Evolutionary conservation across 2,329 filamentous ascomycete genomes (phyloP).

Genomic region (Alternaria tenuissima): DNA sequence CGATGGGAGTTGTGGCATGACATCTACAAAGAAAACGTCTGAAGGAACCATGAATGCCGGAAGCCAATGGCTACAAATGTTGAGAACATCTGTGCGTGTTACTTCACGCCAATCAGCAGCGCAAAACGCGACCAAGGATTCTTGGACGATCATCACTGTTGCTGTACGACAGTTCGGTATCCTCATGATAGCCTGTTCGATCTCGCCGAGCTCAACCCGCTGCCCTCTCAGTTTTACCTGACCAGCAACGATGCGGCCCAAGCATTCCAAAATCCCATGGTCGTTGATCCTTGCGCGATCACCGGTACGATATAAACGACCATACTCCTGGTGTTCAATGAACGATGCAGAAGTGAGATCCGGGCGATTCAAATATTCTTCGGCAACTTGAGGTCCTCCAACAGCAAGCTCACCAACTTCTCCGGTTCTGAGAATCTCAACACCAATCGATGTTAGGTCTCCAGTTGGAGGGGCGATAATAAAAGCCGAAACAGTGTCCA

Average conservation of each 20-base stretch:
- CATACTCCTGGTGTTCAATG: slow-evolving; percentile 69
- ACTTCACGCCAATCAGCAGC: slow-evolving; percentile 59
- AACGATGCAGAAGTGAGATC: slow-evolving; percentile 79
- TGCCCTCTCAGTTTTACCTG: slow-evolving; percentile 90
- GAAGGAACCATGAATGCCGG: slow-evolving; percentile 84
- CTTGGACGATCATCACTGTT: slow-evolving; percentile 71
- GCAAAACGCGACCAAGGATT: slow-evolving; percentile 78
- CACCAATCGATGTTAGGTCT: slow-evolving; percentile 30
- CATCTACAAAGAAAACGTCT: slow-evolving; percentile 69
- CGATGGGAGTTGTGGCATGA: slow-evolving; percentile 79
- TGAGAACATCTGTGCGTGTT: slow-evolving; percentile 58
- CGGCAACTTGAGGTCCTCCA: slow-evolving; percentile 80
- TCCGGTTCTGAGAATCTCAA: slow-evolving; percentile 68
- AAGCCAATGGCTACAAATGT: slow-evolving; percentile 76
- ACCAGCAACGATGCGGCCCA: slow-evolving; percentile 79
- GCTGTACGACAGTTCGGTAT: slow-evolving; percentile 64
- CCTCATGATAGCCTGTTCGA: slow-evolving; percentile 48
- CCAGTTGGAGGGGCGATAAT: slow-evolving; percentile 62
- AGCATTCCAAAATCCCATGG: slow-evolving; percentile 79
- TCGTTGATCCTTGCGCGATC: slow-evolving; percentile 77
- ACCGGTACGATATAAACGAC: slow-evolving; percentile 81
- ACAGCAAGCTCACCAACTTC: slow-evolving; percentile 81
- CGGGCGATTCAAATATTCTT: slow-evolving; percentile 81
- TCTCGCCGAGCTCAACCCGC: slow-evolving; percentile 76
- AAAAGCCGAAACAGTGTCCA: slow-evolving; percentile 83